Percentiles rank a stretch among this genome's conserved stretches.
phyloP scores from a whole-genome alignment of 495 filamentous ascomycete genomes.

The Sporormia fimetaria region DNA sequence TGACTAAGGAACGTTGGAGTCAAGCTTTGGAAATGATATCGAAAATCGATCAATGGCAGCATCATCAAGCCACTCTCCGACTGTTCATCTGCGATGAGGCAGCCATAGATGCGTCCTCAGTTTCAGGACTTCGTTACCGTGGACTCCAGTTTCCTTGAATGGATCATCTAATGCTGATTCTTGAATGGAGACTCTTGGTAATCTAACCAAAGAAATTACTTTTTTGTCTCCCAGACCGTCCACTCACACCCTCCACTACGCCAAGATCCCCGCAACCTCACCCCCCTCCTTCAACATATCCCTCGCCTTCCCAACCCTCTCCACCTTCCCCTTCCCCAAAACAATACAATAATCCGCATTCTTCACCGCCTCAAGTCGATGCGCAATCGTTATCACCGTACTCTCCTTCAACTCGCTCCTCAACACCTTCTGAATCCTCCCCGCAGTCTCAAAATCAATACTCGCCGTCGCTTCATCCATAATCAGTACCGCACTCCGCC shows the following conservation, averaged over 20 bases:
- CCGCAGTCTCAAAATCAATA: conserved; percentile 68
- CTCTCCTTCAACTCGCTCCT: conserved; percentile 62
- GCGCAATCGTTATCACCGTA: conserved; percentile 80
- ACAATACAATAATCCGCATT: conserved; percentile 63
- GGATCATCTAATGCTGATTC: too few relatives aligned
- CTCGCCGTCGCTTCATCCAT: conserved; percentile 56
- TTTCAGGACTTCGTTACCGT: too few relatives aligned
- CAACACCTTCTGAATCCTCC: conserved; percentile 63
- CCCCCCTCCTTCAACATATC: conserved; percentile 21
- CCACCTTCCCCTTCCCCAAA: conserved; percentile 51
- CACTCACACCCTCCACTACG: conserved; percentile 1
- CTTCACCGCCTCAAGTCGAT: conserved; percentile 69
- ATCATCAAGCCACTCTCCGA: too few relatives aligned
- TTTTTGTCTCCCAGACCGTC: background rate
- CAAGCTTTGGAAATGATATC: too few relatives aligned
- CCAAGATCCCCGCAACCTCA: conserved; percentile 20
- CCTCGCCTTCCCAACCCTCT: conserved; percentile 8
- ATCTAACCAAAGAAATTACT: background rate
- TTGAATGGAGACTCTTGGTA: too few relatives aligned
- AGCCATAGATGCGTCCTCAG: too few relatives aligned
- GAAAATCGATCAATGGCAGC: too few relatives aligned
- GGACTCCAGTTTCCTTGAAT: too few relatives aligned
- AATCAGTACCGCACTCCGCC: conserved; percentile 36
- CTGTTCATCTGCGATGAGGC: too few relatives aligned
- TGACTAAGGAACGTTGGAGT: too few relatives aligned